phyloP scores from a whole-genome alignment of 768 basidiomycete species.

The Podaxis sp. region DNA sequence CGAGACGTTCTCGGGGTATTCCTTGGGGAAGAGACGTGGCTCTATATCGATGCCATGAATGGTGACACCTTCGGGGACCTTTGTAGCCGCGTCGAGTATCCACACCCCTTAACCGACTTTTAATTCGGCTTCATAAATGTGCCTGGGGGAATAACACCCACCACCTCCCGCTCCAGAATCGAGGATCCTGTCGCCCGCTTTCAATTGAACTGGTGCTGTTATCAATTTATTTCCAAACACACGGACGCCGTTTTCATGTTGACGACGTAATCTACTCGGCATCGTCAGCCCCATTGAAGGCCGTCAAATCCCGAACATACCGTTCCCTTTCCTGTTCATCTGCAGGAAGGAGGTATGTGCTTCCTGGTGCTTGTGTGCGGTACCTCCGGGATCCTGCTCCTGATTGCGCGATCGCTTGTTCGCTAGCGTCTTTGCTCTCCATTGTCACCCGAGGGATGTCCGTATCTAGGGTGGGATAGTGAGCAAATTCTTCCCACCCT shows the following conservation, averaged over 20 bases:
- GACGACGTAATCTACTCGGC: slow-evolving; percentile 13
- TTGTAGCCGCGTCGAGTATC: background rate
- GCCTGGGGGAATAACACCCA: background rate
- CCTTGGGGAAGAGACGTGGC: background rate
- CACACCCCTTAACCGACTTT: background rate
- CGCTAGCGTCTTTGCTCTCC: no score
- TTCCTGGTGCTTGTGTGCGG: no score
- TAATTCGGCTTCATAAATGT: background rate
- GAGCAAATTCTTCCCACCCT: no score
- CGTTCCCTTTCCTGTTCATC: background rate
- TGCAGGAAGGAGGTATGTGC: background rate
- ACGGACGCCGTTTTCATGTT: slow-evolving; percentile 15
- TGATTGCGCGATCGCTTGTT: no score
- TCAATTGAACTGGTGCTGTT: slow-evolving; percentile 17
- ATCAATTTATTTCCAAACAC: slow-evolving; percentile 17
- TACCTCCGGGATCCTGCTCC: no score
- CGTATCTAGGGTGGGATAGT: no score
- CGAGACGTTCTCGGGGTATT: background rate
- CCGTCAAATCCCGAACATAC: background rate
- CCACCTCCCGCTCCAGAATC: slow-evolving; percentile 23
- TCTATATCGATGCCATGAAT: slow-evolving; percentile 4
- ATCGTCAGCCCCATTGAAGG: background rate
- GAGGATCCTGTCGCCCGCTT: slow-evolving; percentile 17
- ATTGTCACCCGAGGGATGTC: no score
- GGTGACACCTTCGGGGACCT: background rate